These are phyloP conservation scores for Musa beccarii DNA, from an alignment of 176 grass and related monocot genomes.

Conservation along the genomic window DNA sequence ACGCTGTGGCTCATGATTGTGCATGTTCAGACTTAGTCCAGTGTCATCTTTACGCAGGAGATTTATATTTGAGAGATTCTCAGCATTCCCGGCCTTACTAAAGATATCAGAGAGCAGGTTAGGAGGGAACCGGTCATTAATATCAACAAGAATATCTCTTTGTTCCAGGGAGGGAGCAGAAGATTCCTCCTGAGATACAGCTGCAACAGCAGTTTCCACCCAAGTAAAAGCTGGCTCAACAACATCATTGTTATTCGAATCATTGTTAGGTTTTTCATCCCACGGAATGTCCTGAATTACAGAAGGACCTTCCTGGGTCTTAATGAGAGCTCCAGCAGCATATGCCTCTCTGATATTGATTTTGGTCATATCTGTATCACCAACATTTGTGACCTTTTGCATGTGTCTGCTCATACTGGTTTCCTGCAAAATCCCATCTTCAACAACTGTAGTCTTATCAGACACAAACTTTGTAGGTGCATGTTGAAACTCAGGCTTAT, in stretches of 20 bases:
- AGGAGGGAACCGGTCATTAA: constrained; percentile 52
- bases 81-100: constrained; percentile 53
- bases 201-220: constrained; percentile 11
- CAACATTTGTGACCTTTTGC: constrained; percentile 26
- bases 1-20: constrained; percentile 66
- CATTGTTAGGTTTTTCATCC: constrained; percentile 25
- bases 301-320: constrained; percentile 25
- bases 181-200: constrained; percentile 33
- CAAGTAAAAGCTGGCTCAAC: constrained; percentile 20
- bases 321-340: constrained; percentile 25
- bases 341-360: constrained; percentile 28
- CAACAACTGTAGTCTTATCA: constrained; percentile 15
- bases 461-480: not conserved
- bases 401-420: constrained; percentile 10
- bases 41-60: constrained; percentile 53
- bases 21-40: constrained; percentile 75
- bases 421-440: constrained; percentile 39
- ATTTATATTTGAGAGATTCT: constrained; percentile 42
- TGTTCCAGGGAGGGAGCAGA: constrained; percentile 28
- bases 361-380: constrained; percentile 31
- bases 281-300: constrained; percentile 29
- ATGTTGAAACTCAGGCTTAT: not conserved
- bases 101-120: constrained; percentile 96
- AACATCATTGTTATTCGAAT: constrained; percentile 21
- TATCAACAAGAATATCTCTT: constrained; percentile 45